Base-by-base conservation (phyloP, 495 filamentous ascomycete genomes). In the Trichodelitschia bisporula region DNA sequence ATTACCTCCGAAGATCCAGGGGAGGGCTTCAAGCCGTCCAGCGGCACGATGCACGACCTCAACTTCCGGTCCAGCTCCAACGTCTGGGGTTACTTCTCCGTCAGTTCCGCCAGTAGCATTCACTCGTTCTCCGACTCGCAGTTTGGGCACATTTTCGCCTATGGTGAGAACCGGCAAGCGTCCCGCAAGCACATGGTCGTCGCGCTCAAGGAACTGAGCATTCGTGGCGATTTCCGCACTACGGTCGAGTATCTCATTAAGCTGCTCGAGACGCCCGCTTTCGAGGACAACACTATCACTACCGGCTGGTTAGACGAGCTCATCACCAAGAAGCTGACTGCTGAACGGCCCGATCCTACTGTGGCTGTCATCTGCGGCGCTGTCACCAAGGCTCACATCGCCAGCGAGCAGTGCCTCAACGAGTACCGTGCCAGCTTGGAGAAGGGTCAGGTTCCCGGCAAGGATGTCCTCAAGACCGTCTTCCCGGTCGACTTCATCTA, bases 161-260 rank as follows among this genome's bases (percentile, higher is more conserved):
- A 93, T 44, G 86, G 86, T 39, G 86, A 99, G 61, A 95, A 83
- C 52, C 70, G 86, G 43, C 68, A 77, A 15, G 83, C 86, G 18
- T 99, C 86, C 16, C 63, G 86, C 35, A 99, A 99, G 51, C 90
- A 99, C 61, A 99, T 99, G 86, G 80, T 99, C 42, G 78, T 99
- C 29, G 86, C 86, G 4, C 55, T 99, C 43, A 99, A 99, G 60
- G 86, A 99, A 56, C 54, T 99, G 44, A 95, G 83, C 56, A 99
- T 99, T 58, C 89, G 86, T 55, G 86, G 86, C 61, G 86, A 99
- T 50, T 99, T 99, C 64, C 62, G 84, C 42, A 95, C 84, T 26
- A 99, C 86, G 4, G 83, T 99, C 24, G 86, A 99, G 49, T 99
- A 99, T 54, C 65, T 99, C 28, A 95, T 99, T 53, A 99, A 99